Conservation (phyloP, 768 basidiomycete species). For the Dendrothele bispora region DNA sequence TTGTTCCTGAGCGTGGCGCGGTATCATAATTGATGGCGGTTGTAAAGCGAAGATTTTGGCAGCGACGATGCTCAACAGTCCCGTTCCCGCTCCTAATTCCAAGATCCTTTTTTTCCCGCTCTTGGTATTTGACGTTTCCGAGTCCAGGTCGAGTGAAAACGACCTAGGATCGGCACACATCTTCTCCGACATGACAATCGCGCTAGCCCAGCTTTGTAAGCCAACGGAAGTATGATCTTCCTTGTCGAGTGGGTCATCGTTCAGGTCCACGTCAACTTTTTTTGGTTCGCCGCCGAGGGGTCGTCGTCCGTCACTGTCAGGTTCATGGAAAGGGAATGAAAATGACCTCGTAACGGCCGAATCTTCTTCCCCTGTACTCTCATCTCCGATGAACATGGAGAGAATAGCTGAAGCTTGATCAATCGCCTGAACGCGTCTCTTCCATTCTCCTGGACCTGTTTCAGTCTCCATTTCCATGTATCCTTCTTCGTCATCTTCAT, state of each 20-base stretch:
- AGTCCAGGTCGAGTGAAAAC: slow-evolving; percentile 32
- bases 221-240: slow-evolving; percentile 80
- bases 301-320: no score
- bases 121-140: no score
- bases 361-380: slow-evolving; percentile 39
- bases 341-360: slow-evolving; percentile 50
- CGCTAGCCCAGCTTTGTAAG: slow-evolving; percentile 83
- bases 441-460: no score
- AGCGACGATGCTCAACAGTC: slow-evolving; percentile 71
- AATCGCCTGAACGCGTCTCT: slow-evolving; percentile 41
- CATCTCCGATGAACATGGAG: slow-evolving; percentile 45
- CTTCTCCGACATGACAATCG: slow-evolving; percentile 67
- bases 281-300: no score
- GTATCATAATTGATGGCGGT: no score
- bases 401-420: slow-evolving; percentile 64
- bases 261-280: slow-evolving; percentile 60
- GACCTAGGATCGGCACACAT: slow-evolving; percentile 48
- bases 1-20: neutral
- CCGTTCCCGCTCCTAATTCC: slow-evolving; percentile 87
- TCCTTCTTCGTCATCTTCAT: slow-evolving; percentile 25
- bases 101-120: no score
- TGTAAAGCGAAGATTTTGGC: slow-evolving; percentile 41
- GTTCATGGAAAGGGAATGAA: slow-evolving; percentile 35
- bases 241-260: slow-evolving; percentile 63
- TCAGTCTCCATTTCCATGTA: no score